Conservation (phyloP, 1,284 basidiomycete species). For the Leccinum fuscescens region DNA sequence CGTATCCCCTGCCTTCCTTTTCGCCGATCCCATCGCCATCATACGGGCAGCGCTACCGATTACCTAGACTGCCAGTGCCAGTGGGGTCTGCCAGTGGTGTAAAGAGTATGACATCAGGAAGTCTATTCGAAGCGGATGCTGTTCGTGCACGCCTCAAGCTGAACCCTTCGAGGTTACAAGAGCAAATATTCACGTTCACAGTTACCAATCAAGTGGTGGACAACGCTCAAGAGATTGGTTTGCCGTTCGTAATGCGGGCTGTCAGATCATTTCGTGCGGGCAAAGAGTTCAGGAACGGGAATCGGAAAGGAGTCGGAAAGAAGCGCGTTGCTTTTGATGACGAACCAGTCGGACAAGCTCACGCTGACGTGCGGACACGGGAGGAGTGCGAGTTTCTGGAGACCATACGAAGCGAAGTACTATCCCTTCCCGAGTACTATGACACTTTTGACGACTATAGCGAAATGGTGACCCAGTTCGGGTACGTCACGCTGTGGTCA, state of each 20-base stretch:
- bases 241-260: conserved; percentile 78
- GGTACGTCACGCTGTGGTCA: too few relatives aligned
- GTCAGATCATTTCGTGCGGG: conserved; percentile 52
- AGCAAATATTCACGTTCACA: conserved; percentile 93
- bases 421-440: conserved; percentile 70
- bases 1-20: too few relatives aligned
- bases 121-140: conserved; percentile 51
- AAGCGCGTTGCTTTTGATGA: conserved; percentile 73
- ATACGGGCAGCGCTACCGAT: too few relatives aligned
- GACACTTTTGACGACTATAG: conserved; percentile 59
- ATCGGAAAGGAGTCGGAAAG: conserved; percentile 35
- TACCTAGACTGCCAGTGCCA: too few relatives aligned
- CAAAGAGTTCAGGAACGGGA: conserved; percentile 26
- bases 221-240: conserved; percentile 79
- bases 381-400: conserved; percentile 76
- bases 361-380: conserved; percentile 52
- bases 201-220: conserved; percentile 90
- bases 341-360: conserved; percentile 40
- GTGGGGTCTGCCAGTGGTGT: neutral
- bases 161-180: conserved; percentile 69
- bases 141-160: conserved; percentile 42
- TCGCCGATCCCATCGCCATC: too few relatives aligned
- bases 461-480: too few relatives aligned
- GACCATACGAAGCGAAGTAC: conserved; percentile 72
- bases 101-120: conserved; percentile 17